phyloP scores from a whole-genome alignment of 768 basidiomycete genomes.

The Agrocybe pediades region DNA sequence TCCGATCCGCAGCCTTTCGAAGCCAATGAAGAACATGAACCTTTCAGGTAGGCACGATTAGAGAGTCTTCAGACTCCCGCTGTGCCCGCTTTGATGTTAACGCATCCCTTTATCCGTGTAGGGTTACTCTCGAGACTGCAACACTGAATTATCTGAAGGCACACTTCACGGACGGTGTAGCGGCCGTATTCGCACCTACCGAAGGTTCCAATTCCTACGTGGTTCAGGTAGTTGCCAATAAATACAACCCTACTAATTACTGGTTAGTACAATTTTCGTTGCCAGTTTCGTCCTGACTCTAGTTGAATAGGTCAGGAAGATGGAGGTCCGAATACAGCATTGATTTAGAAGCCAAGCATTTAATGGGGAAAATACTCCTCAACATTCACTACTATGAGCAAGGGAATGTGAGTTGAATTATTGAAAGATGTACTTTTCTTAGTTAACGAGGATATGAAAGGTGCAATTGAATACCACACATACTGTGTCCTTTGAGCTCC shows the following conservation, averaged over 20 bases:
- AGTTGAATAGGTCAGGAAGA: slow-evolving; percentile 78
- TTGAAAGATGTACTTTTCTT: neutral
- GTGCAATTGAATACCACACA: slow-evolving; percentile 89
- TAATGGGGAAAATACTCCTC: slow-evolving; percentile 74
- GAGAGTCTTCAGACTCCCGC: neutral
- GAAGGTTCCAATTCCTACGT: slow-evolving; percentile 51
- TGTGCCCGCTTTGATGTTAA: neutral
- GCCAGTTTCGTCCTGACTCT: neutral
- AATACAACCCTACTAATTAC: slow-evolving; percentile 92
- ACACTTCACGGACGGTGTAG: slow-evolving; percentile 83
- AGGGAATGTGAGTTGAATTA: slow-evolving; percentile 70
- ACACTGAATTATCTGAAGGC: slow-evolving; percentile 69
- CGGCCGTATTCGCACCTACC: slow-evolving; percentile 65
- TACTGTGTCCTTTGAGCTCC: slow-evolving; percentile 62
- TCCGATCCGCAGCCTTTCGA: slow-evolving; percentile 70
- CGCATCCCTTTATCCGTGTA: slow-evolving; percentile 27
- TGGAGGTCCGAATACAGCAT: slow-evolving; percentile 90
- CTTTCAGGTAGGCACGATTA: slow-evolving; percentile 61
- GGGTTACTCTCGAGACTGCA: slow-evolving; percentile 70
- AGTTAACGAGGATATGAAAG: slow-evolving; percentile 36
- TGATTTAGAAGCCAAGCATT: slow-evolving; percentile 60
- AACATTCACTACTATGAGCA: slow-evolving; percentile 98
- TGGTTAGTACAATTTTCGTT: slow-evolving; percentile 62
- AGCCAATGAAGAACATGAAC: slow-evolving; percentile 64
- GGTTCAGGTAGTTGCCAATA: slow-evolving; percentile 90